Evolutionary conservation across 192 early-diverging fungal genomes (phyloP), one percentile per base, ranked within the genome.

Genomic region (Coemansia sp.): DNA sequence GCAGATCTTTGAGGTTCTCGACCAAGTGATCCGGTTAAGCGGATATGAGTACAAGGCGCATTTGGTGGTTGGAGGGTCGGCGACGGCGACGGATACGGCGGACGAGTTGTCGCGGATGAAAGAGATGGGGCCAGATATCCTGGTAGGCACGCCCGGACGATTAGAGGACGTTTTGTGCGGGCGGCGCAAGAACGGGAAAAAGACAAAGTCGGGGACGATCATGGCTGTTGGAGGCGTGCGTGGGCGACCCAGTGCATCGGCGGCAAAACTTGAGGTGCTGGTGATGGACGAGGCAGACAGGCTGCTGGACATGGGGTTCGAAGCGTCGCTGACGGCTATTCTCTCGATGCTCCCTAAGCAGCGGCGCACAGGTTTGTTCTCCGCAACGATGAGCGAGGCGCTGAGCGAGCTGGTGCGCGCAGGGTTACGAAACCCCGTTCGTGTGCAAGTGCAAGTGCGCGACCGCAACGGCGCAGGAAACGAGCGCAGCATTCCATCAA

Each of bases 251-350:
- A 61, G 58, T 13, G 64, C 91, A 15, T 90, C 89, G 65, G 87
- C 88, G 13, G 86, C 87, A 35, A 91, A 94, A 63, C 68, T 97
- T 40, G 94, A 98, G 67, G 87, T 94, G 0, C 73, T 97, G 61
- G 88, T 98, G 0, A 77, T 98, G 72, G 96, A 97, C 70, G 96
- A 98, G 79, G 96, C 96, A 0, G 96, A 97, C 15, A 78, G 94
- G 21, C 73, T 97, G 55, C 84, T 98, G 63, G 94, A 96, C 65
- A 89, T 99, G 92, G 97, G 96, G 37, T 99, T 98, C 59, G 84
- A 92, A 45, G 83, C 87, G 40, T 84, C 87, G 60, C 70, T 99
- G 23, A 91, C 84, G 20, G 83, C 84, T 20, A 96, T 99, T 59
- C 85, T 98, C 34, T 72, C 84, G 0, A 68, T 85, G 4, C 75